phyloP scores from a whole-genome alignment of 805 yeast species.

The Cyberlindnera euphorbiiphila region DNA sequence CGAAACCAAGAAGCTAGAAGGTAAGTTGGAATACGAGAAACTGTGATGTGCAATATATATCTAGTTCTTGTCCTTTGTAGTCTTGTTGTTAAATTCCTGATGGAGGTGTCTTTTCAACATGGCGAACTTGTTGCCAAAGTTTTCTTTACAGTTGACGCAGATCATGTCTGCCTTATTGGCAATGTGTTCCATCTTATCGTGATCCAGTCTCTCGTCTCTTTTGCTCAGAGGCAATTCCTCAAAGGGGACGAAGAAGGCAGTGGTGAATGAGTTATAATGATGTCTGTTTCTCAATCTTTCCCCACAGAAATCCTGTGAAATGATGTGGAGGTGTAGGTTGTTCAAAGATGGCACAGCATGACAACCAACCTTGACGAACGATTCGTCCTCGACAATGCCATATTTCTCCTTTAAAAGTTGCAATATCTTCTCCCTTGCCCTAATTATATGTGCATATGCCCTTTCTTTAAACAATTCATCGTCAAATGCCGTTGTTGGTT shows the following conservation, averaged over 20 bases:
- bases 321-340: conserved; percentile 70
- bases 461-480: conserved; percentile 12
- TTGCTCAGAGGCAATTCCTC: conserved; percentile 41
- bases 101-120: conserved; percentile 39
- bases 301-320: conserved; percentile 61
- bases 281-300: conserved; percentile 50
- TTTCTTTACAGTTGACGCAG: conserved; percentile 39
- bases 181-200: conserved; percentile 36
- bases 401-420: conserved; percentile 10
- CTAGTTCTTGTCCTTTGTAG: too few species aligned
- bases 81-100: conserved; percentile 31
- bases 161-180: conserved; percentile 34
- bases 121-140: conserved; percentile 41
- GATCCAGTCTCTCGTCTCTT: conserved; percentile 40
- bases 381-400: conserved; percentile 21
- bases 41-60: conserved; percentile 36
- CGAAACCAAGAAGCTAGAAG: conserved; percentile 95
- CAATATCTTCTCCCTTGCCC: conserved; percentile 9
- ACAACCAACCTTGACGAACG: conserved; percentile 50
- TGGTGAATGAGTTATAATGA: conserved; percentile 71
- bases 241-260: conserved; percentile 59
- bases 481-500: conserved; percentile 42
- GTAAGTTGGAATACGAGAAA: conserved; percentile 92
- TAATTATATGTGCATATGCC: conserved; percentile 16
- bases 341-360: conserved; percentile 68